Conservation (phyloP, 371 early-diverging fungal species). For the Ecytonucleospora hepatopenaei region DNA sequence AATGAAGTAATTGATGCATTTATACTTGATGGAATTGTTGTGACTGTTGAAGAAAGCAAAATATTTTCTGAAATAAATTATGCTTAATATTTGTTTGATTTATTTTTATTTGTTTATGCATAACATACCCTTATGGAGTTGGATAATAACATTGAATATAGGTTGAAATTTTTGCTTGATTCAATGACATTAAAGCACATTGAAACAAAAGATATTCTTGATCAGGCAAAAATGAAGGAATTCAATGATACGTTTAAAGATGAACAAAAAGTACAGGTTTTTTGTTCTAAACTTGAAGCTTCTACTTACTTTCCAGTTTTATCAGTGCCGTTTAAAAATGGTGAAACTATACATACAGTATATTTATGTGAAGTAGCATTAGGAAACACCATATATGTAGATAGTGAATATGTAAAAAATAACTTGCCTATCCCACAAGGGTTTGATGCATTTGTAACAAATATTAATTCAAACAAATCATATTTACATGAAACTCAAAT, state of each 20-base stretch:
- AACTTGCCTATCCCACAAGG: constrained; percentile 39
- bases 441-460: constrained; percentile 48
- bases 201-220: constrained; percentile 30
- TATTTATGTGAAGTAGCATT: constrained; percentile 54
- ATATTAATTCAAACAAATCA: background rate
- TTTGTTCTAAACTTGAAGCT: constrained; percentile 25
- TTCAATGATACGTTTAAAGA: constrained; percentile 49
- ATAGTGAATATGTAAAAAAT: constrained; percentile 46
- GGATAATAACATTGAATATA: constrained; percentile 49
- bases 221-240: constrained; percentile 12
- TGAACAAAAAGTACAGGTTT: constrained; percentile 38
- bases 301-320: constrained; percentile 41
- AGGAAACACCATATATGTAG: constrained; percentile 51
- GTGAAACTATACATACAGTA: constrained; percentile 45
- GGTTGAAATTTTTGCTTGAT: constrained; percentile 47
- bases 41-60: constrained; percentile 2
- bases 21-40: constrained; percentile 31
- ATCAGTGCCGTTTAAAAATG: constrained; percentile 39
- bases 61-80: constrained; percentile 6
- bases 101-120: background rate
- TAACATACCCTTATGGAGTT: background rate
- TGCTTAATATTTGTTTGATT: background rate
- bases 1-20: constrained; percentile 31
- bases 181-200: constrained; percentile 42
- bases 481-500: constrained; percentile 14